Evolutionary conservation across 371 early-diverging fungal genomes (phyloP), one percentile per base, ranked within the genome.

Genomic region (Rhizopus arrhizus): DNA sequence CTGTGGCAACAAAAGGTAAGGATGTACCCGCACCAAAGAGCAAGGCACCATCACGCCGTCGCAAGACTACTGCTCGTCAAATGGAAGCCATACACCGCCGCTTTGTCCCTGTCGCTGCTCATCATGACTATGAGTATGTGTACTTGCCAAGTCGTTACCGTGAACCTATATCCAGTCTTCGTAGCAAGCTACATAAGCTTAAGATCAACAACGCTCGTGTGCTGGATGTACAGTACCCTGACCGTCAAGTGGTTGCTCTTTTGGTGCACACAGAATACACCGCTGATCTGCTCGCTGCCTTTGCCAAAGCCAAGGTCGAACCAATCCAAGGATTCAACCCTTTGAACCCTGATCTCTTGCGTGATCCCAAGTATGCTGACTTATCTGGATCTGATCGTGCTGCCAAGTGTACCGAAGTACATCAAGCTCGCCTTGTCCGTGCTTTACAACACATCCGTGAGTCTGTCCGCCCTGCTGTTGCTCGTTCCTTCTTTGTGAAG

Each of bases 211-310:
- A 36, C 11, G 36, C 36, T 2, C 36, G 36, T 36, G 36, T 36
- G 1, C 2, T 58, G 4, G 59, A 58, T 32, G 40, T 58, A 29
- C 49, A 58, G 7, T 58, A 58, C 10, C 58, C 58, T 0, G 42
- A 47, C 1, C 36, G 31, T n/a, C 47, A 45, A 11, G 33, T 50
- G 6, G 50, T 58, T 2, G 58, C 50, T 2, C 42, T 58, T 7
- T 16, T 58, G 3, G 22, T 52, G 1, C 59, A 59, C 28, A 28
- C 4, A 0, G 49, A 32, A 0, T 58, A 58, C 40, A 2, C 3
- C 5, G 16, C 28, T 3, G 45, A 55, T 5, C 32, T 55, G 0
- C 2, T n/a, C 0, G 10, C 35, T 1, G 9, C 36, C 1, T 36
- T 56, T 2, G 15, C 7, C 2, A 56, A 56, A 16, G 34, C 7